Evolutionary conservation across 2,329 filamentous ascomycete genomes (phyloP), one percentile per base, ranked within the genome.

Genomic region (Dothideomycetes sp.): DNA sequence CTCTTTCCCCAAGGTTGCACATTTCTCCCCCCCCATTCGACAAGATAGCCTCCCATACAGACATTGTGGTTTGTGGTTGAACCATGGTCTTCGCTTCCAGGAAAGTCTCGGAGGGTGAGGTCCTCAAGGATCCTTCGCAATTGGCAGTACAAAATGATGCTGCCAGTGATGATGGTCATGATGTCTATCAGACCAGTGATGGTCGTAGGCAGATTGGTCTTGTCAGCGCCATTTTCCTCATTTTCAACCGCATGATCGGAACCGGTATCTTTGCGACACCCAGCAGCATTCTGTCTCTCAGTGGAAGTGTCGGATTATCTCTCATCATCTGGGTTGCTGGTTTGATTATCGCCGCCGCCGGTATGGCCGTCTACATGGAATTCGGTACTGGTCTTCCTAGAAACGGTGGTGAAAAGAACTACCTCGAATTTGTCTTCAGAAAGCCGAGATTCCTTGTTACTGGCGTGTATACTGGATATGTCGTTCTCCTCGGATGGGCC

Each of bases 261-360:
- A 80, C 75, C 9, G 77, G 78, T 47, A 80, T 82, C 58, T 81
- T 80, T 49, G 73, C 77, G 1, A 80, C 76, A 0, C 76, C 77
- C 0, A 68, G 68, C 29, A 65, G 69, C 28, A 78, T 81, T 47
- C 64, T 80, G 37, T 51, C 59, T 2, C 65, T 75, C 0, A 72
- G 68, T 7, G 76, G 77, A 43, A 77, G 72, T 44, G 69, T 78
- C n/a, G 78, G 77, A 3, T 64, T 80, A 0, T 65, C 75, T 0
- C 64, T 81, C 16, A 68, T 80, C 48, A 70, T 82, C 48, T 82
- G 78, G 78, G 64, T 80, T 1, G 64, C 64, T 1, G 78, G 77
- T 18, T 74, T 74, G 60, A 50, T 79, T 36, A 79, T 82, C 48
- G 74, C 78, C 4, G 67, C 63, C 10, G 73, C 74, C 9, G 78